Conservation (phyloP, 2,329 filamentous ascomycete species). For the Penicillium occitanis region DNA sequence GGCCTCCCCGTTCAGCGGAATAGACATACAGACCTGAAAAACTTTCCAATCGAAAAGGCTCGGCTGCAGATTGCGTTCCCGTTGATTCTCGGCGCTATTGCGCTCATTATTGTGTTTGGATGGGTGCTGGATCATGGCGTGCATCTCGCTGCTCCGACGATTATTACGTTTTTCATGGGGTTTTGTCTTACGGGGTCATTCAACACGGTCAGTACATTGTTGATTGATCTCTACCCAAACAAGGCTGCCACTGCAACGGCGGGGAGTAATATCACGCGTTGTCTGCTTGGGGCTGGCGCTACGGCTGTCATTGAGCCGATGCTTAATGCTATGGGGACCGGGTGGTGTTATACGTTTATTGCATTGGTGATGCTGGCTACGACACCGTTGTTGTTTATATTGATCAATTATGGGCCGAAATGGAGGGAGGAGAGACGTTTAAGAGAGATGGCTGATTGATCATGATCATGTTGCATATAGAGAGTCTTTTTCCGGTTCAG, state of each 20-base stretch:
- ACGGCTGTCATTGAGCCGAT: conserved; percentile 47
- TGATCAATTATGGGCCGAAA: conserved; percentile 41
- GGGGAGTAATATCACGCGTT: conserved; percentile 46
- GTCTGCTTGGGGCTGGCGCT: conserved; percentile 46
- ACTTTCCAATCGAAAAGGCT: conserved; percentile 47
- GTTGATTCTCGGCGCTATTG: conserved; percentile 33
- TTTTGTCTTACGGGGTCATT: conserved; percentile 43
- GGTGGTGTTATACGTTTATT: conserved; percentile 44
- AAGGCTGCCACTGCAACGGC: conserved; percentile 46
- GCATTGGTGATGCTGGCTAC: conserved; percentile 40
- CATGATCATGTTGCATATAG: neutral
- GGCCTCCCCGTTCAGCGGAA: conserved; percentile 37
- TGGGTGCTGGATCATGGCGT: conserved; percentile 41
- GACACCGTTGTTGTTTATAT: conserved; percentile 43
- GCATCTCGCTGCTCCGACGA: conserved; percentile 38
- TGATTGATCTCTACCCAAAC: conserved; percentile 48
- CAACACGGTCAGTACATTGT: conserved; percentile 48
- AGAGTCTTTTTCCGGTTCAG: neutral
- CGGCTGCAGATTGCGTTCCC: conserved; percentile 44
- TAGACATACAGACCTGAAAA: conserved; percentile 37
- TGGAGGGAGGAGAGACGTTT: conserved; percentile 47
- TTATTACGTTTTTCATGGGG: conserved; percentile 43
- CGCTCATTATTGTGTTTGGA: conserved; percentile 41
- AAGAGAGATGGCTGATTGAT: conserved; percentile 22
- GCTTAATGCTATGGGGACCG: conserved; percentile 34